These are phyloP conservation scores for Cercophora sp. DNA, from an alignment of 495 filamentous ascomycete species.

Conservation along the genomic window DNA sequence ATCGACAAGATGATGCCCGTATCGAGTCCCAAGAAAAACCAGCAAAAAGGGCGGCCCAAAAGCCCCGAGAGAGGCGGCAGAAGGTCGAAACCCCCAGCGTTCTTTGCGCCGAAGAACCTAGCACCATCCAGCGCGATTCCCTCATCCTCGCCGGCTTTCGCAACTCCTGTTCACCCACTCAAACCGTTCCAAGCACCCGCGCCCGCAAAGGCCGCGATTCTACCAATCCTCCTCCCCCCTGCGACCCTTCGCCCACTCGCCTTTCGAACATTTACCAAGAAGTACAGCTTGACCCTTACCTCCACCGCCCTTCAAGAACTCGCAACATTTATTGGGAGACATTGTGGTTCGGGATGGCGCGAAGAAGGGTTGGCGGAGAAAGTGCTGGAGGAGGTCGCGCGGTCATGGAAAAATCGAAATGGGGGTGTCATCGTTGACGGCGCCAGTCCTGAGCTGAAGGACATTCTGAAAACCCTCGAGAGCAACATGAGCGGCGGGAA, in stretches of 20 bases:
- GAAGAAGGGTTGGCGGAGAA: conserved; percentile 91
- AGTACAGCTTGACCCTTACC: conserved; percentile 91
- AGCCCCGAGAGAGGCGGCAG: conserved; percentile 19
- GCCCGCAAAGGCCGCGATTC: conserved; percentile 65
- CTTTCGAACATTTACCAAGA: conserved; percentile 95
- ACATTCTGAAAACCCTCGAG: conserved; percentile 77
- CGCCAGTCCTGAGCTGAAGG: conserved; percentile 67
- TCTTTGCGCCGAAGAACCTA: conserved; percentile 38
- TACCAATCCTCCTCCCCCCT: conserved; percentile 84
- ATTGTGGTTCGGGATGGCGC: conserved; percentile 94
- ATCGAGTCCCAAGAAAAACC: conserved; percentile 24
- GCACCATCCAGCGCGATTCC: conserved; percentile 53
- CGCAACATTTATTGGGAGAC: conserved; percentile 82
- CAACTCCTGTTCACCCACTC: conserved; percentile 73
- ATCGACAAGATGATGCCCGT: conserved; percentile 26
- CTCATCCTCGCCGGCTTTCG: conserved; percentile 87
- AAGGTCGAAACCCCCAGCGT: conserved; percentile 27
- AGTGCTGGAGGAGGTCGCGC: conserved; percentile 86
- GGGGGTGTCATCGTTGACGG: conserved; percentile 88
- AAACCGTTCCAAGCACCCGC: conserved; percentile 48
- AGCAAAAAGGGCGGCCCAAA: conserved; percentile 12
- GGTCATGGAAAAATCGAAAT: conserved; percentile 78
- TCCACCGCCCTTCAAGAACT: conserved; percentile 79
- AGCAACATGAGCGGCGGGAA: conserved; percentile 79
- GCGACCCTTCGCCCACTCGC: conserved; percentile 84